Evolutionary conservation across 177 flowering plant species (phyloP).

Genomic region (Vitis hybrid): DNA sequence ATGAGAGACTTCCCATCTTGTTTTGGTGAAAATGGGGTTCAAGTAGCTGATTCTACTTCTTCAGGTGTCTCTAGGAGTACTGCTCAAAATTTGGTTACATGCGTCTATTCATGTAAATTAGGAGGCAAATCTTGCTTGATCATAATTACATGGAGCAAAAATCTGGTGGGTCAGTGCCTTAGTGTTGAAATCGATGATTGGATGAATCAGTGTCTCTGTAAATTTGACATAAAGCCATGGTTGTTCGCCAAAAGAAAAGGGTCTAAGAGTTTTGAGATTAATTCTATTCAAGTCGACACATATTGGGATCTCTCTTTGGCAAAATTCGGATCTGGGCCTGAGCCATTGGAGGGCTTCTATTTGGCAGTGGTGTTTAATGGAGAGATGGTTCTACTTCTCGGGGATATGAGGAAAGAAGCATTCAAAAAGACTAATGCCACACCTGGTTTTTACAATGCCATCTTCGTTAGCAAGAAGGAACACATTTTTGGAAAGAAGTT

Average conservation of each 20-base stretch:
- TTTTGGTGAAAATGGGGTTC: too few relatives aligned
- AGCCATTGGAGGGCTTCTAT: slow-evolving; percentile 14
- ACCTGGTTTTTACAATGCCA: slow-evolving; percentile 14
- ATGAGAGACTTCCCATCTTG: too few relatives aligned
- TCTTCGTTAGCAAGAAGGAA: slow-evolving; percentile 37
- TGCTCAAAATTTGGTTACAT: slow-evolving; percentile 28
- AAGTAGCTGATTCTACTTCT: slow-evolving; percentile 13
- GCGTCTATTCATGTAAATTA: slow-evolving; percentile 21
- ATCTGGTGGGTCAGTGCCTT: slow-evolving; percentile 24
- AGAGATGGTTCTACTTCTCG: slow-evolving; percentile 32
- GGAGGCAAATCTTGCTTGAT: slow-evolving; percentile 14
- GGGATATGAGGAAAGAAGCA: slow-evolving; percentile 37
- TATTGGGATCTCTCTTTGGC: too few relatives aligned
- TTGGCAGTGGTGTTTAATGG: slow-evolving; percentile 27
- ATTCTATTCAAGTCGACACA: too few relatives aligned
- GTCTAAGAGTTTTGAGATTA: too few relatives aligned
- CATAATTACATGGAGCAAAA: slow-evolving; percentile 26
- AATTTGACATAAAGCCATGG: slow-evolving; percentile 27
- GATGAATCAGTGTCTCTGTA: slow-evolving; percentile 13
- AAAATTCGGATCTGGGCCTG: too few relatives aligned
- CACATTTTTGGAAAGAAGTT: too few relatives aligned
- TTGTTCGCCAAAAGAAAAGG: slow-evolving; percentile 21
- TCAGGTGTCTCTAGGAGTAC: slow-evolving; percentile 12
- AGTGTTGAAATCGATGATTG: slow-evolving; percentile 10
- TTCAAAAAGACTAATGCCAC: slow-evolving; percentile 25